Conservation (phyloP, 2,329 filamentous ascomycete species). For the Sphaerostilbella broomeana region DNA sequence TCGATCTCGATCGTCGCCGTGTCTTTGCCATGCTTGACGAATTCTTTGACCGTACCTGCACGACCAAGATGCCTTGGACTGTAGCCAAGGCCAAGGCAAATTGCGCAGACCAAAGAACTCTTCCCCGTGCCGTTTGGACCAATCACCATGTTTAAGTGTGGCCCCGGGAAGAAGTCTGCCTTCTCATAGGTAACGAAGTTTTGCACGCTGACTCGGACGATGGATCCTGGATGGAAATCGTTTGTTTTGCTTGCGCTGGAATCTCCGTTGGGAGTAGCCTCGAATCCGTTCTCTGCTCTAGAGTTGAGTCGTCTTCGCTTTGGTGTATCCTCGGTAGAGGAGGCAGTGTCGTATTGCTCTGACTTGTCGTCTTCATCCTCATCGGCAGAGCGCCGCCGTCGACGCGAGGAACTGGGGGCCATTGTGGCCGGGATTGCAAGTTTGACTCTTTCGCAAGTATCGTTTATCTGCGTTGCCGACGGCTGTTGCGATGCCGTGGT, state of each 20-base stretch:
- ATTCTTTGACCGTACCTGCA: slow-evolving; percentile 77
- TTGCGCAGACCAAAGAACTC: slow-evolving; percentile 93
- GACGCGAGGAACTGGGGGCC: slow-evolving; percentile 27
- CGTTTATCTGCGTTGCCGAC: no score
- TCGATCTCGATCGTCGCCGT: slow-evolving; percentile 86
- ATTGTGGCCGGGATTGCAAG: no score
- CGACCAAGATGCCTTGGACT: slow-evolving; percentile 75
- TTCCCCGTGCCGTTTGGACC: slow-evolving; percentile 98
- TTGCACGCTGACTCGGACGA: slow-evolving; percentile 75
- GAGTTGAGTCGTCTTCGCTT: slow-evolving; percentile 32
- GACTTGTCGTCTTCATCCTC: slow-evolving; percentile 27
- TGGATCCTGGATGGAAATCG: slow-evolving; percentile 66
- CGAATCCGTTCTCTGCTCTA: slow-evolving; percentile 18
- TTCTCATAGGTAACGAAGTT: slow-evolving; percentile 95
- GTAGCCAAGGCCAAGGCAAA: slow-evolving; percentile 87
- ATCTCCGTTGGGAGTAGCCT: slow-evolving; percentile 1
- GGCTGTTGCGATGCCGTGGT: no score
- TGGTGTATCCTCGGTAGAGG: slow-evolving; percentile 23
- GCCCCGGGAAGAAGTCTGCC: slow-evolving; percentile 85
- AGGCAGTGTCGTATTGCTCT: slow-evolving; percentile 16
- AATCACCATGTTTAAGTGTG: slow-evolving; percentile 96
- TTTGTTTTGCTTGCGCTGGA: slow-evolving; percentile 20
- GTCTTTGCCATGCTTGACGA: slow-evolving; percentile 81
- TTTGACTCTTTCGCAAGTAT: no score
- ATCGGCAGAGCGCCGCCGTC: slow-evolving; percentile 37